Percentiles rank a stretch among this genome's conserved stretches.
phyloP scores from a whole-genome alignment of 768 basidiomycete species.

The Tylopilus subfusipes region DNA sequence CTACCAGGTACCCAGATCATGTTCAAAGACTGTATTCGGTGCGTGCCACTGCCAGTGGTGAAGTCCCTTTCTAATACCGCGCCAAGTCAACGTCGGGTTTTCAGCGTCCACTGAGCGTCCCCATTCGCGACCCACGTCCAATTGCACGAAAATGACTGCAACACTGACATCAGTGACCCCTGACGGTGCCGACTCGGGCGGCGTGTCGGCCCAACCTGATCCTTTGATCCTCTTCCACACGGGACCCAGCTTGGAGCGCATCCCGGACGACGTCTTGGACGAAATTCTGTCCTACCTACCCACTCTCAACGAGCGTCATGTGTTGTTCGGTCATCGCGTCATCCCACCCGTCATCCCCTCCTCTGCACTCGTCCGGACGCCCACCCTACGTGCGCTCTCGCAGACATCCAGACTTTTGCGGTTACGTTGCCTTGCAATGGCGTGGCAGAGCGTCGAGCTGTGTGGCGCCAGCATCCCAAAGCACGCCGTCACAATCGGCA shows the following conservation, averaged over 20 bases:
- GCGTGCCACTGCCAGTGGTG: too few relatives aligned
- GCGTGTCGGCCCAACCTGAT: background rate
- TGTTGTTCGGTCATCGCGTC: too few relatives aligned
- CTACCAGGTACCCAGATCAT: too few relatives aligned
- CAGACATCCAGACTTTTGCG: constrained; percentile 6
- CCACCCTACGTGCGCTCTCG: constrained; percentile 5
- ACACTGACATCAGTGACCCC: background rate
- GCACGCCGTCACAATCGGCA: background rate
- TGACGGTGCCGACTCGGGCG: background rate
- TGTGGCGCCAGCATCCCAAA: background rate
- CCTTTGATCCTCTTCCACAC: background rate
- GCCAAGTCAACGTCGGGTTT: too few relatives aligned
- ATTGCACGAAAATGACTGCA: background rate
- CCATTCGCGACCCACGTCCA: background rate
- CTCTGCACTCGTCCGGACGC: background rate
- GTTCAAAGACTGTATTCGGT: too few relatives aligned
- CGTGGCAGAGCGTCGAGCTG: constrained; percentile 9
- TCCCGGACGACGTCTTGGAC: too few relatives aligned
- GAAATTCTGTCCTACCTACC: too few relatives aligned
- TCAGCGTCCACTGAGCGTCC: background rate
- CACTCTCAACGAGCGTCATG: too few relatives aligned
- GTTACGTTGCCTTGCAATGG: constrained; percentile 11
- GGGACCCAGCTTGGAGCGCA: too few relatives aligned
- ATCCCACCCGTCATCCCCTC: too few relatives aligned
- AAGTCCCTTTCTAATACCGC: too few relatives aligned